A percentile compares a stretch with the other conserved stretches of the same genome.
phyloP scores from a whole-genome alignment of 2,329 filamentous ascomycete genomes.

The Macrophomina tecta region DNA sequence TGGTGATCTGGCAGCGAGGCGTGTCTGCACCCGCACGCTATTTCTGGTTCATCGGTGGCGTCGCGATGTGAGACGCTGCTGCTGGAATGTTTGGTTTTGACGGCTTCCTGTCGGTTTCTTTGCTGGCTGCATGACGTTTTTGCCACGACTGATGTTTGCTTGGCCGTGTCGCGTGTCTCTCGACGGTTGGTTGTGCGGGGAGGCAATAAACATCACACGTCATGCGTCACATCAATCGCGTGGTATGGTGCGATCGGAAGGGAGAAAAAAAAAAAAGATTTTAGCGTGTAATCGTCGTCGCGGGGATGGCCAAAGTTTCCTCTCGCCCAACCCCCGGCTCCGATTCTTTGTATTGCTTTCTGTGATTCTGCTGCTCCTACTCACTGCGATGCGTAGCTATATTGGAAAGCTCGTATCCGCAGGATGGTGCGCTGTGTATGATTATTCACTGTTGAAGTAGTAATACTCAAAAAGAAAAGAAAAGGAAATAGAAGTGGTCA shows the following conservation, averaged over 20 bases:
- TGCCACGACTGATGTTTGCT: neutral
- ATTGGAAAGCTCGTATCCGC: neutral
- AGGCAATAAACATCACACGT: neutral
- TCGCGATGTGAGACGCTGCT: constrained; percentile 1
- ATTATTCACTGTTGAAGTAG: neutral
- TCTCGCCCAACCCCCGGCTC: neutral
- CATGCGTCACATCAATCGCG: constrained; percentile 9
- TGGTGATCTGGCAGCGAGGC: neutral
- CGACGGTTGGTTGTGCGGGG: constrained; percentile 6
- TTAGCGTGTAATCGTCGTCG: constrained; percentile 11
- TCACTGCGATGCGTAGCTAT: constrained; percentile 1
- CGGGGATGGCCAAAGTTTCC: neutral
- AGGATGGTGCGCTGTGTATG: neutral
- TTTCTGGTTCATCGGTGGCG: constrained; percentile 1
- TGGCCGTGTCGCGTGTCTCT: neutral
- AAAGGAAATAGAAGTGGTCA: constrained; percentile 11
- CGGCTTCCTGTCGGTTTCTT: neutral
- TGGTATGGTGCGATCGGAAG: neutral
- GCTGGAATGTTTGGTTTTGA: neutral
- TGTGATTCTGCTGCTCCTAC: neutral
- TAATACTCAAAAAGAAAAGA: too few relatives aligned
- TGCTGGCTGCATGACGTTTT: neutral
- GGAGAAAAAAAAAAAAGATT: neutral
- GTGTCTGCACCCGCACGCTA: neutral
- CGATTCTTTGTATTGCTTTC: neutral